Conservation (phyloP, 495 filamentous ascomycete species). For the Xanthoparmelia taractica region DNA sequence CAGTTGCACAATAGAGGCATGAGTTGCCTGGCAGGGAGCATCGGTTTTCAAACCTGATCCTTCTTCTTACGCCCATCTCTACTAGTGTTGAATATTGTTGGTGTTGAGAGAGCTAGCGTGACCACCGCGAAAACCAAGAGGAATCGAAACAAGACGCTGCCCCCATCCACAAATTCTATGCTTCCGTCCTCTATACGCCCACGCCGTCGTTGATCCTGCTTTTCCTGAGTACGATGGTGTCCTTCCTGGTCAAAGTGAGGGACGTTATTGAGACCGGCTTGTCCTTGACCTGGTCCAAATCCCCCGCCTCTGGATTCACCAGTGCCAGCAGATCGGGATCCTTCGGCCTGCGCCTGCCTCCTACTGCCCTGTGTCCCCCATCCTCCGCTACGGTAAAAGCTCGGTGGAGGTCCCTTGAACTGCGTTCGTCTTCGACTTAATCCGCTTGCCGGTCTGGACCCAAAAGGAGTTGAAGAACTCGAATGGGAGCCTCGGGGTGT, state of each 20-base stretch:
- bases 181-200: conserved; percentile 26
- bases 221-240: conserved; percentile 61
- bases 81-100: conserved; percentile 9
- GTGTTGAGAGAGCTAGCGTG: conserved; percentile 18
- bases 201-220: conserved; percentile 44
- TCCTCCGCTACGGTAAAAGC: conserved; percentile 74
- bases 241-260: conserved; percentile 57
- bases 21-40: background rate
- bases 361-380: conserved; percentile 37
- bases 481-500: conserved; percentile 24
- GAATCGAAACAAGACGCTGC: conserved; percentile 42
- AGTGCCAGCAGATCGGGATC: conserved; percentile 13
- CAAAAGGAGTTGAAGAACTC: conserved; percentile 32
- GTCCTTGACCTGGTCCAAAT: conserved; percentile 37
- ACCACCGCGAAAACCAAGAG: conserved; percentile 37
- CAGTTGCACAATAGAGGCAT: background rate
- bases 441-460: conserved; percentile 70
- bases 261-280: conserved; percentile 40
- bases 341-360: conserved; percentile 21
- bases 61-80: conserved; percentile 4
- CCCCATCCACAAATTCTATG: conserved; percentile 28
- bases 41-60: conserved; percentile 3
- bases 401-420: conserved; percentile 81
- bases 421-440: conserved; percentile 64
- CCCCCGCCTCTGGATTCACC: conserved; percentile 28